These are phyloP conservation scores for Sarocladium oryzae DNA, from an alignment of 2,329 filamentous ascomycete genomes.

Conservation along the genomic window DNA sequence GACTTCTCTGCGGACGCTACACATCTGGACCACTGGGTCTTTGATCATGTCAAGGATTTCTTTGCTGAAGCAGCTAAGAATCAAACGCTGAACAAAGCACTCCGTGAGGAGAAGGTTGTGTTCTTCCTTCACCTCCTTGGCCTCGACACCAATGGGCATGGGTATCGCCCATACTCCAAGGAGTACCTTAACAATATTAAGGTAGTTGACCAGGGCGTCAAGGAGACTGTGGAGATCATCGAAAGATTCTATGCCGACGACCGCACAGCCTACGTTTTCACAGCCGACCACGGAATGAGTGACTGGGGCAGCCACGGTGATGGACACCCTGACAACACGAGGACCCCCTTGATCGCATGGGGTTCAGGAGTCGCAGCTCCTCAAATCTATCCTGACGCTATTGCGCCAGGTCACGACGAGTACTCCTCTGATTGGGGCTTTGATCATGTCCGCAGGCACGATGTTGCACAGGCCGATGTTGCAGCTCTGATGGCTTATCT, in stretches of 20 bases:
- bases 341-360: conserved; percentile 89
- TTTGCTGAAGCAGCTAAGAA: conserved; percentile 78
- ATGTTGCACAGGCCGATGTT: conserved; percentile 90
- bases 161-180: conserved; percentile 82
- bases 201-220: conserved; percentile 83
- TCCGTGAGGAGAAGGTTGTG: conserved; percentile 80
- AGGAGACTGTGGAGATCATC: conserved; percentile 74
- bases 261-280: conserved; percentile 92
- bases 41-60: conserved; percentile 82
- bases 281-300: conserved; percentile 97
- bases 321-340: conserved; percentile 93
- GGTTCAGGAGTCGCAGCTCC: conserved; percentile 84
- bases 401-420: conserved; percentile 80
- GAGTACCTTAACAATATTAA: conserved; percentile 95
- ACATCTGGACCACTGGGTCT: conserved; percentile 87
- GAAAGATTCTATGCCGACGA: conserved; percentile 79
- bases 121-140: conserved; percentile 95
- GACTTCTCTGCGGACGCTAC: conserved; percentile 82
- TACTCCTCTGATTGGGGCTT: conserved; percentile 87
- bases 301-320: conserved; percentile 99
- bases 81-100: conserved; percentile 60
- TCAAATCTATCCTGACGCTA: conserved; percentile 42
- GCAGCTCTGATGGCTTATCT: conserved; percentile 95
- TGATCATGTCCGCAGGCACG: conserved; percentile 73
- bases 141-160: conserved; percentile 83